These are phyloP conservation scores for Solanum stenotomum DNA, from an alignment of 257 asterid species.

Conservation along the genomic window DNA sequence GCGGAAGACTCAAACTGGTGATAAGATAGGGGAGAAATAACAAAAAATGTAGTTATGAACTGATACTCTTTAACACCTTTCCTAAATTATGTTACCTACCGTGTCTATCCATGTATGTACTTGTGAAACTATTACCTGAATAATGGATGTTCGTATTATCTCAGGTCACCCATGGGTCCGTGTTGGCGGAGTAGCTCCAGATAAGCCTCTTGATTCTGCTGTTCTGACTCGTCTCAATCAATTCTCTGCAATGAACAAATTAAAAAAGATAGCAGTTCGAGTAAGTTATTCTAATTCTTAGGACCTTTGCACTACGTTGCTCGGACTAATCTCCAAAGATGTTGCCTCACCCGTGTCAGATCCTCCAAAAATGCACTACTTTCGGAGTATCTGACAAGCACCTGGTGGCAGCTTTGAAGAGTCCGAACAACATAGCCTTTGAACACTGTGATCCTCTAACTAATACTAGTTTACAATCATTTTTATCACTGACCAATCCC, in stretches of 20 bases:
- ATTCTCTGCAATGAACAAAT: slow-evolving; percentile 39
- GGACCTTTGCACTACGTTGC: neutral
- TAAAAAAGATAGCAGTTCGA: slow-evolving; percentile 37
- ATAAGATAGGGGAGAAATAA: neutral
- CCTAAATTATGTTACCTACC: neutral
- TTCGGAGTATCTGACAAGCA: neutral
- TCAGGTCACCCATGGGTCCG: slow-evolving; percentile 40
- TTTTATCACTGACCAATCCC: neutral
- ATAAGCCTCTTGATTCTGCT: slow-evolving; percentile 44
- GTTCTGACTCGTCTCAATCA: slow-evolving; percentile 36
- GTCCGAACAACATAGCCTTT: neutral
- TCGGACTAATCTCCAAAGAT: neutral
- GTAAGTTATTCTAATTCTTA: slow-evolving; percentile 13
- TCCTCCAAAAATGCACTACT: neutral
- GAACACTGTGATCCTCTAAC: neutral
- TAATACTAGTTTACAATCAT: neutral
- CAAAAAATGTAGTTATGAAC: neutral
- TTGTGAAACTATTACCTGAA: neutral
- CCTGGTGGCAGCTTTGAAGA: neutral
- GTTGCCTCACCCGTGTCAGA: neutral
- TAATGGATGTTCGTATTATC: neutral
- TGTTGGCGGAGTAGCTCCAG: slow-evolving; percentile 29
- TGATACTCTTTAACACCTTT: neutral
- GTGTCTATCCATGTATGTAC: neutral
- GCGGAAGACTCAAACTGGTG: neutral